Conservation (phyloP, 495 filamentous ascomycete species). For the Hypoxylon trugodes region DNA sequence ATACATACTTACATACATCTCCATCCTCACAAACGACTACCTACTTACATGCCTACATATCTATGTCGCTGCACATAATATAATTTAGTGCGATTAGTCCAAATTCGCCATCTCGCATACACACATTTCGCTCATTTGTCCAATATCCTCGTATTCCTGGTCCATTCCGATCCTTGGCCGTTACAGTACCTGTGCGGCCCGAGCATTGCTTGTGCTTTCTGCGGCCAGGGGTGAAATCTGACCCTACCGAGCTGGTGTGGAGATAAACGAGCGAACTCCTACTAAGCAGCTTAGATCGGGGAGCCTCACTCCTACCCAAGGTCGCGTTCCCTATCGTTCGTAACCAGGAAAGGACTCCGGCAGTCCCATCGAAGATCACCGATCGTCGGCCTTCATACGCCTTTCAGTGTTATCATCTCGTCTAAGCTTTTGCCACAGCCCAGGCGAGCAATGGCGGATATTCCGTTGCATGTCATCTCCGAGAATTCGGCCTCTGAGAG, state of each 20-base stretch:
- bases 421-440: slow-evolving; percentile 39
- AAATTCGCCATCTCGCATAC: slow-evolving; percentile 31
- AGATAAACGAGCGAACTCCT: slow-evolving; percentile 18
- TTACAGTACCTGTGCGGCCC: slow-evolving; percentile 30
- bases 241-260: slow-evolving; percentile 19
- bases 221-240: slow-evolving; percentile 9
- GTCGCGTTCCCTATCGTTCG: slow-evolving; percentile 7
- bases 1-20: slow-evolving; percentile 24
- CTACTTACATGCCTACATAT: too few relatives aligned
- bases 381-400: slow-evolving; percentile 28
- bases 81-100: too few relatives aligned
- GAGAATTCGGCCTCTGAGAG: slow-evolving; percentile 80
- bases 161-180: slow-evolving; percentile 7
- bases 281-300: slow-evolving; percentile 10
- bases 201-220: slow-evolving; percentile 7
- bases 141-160: slow-evolving; percentile 35
- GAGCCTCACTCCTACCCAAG: slow-evolving; percentile 32
- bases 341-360: slow-evolving; percentile 1
- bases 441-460: slow-evolving; percentile 72
- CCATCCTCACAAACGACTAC: slow-evolving; percentile 13
- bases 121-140: too few relatives aligned
- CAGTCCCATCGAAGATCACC: slow-evolving; percentile 8
- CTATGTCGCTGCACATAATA: slow-evolving; percentile 4
- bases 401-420: slow-evolving; percentile 29
- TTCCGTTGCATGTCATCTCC: slow-evolving; percentile 85